Evolutionary conservation across 176 grass and related monocot genomes (phyloP).

Genomic region (Leersia perrieri): DNA sequence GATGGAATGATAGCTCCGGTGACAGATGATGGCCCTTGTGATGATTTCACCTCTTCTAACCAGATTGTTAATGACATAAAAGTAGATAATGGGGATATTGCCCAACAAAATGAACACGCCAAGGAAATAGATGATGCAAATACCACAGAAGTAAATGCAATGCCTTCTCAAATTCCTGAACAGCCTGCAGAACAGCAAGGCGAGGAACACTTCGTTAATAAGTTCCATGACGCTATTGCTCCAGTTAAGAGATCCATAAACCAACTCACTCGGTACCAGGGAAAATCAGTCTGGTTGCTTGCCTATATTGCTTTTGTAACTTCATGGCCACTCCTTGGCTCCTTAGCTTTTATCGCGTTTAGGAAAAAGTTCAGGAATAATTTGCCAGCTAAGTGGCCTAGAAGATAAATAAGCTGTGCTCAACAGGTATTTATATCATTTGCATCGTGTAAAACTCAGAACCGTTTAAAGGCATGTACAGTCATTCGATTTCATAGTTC

Average conservation of each 20-base stretch:
- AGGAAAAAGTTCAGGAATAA: slow-evolving; percentile 59
- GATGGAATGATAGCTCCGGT: slow-evolving; percentile 76
- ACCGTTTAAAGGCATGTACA: not conserved
- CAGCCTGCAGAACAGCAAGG: slow-evolving; percentile 19
- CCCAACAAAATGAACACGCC: slow-evolving; percentile 19
- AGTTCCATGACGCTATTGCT: slow-evolving; percentile 46
- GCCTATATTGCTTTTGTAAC: slow-evolving; percentile 78
- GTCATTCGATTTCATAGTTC: not conserved
- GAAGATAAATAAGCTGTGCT: not conserved
- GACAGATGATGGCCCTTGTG: slow-evolving; percentile 32
- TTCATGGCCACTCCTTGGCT: slow-evolving; percentile 80
- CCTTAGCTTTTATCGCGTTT: slow-evolving; percentile 59
- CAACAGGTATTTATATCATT: not conserved
- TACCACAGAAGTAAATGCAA: not conserved
- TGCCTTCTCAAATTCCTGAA: slow-evolving; percentile 15
- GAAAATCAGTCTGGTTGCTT: slow-evolving; percentile 78
- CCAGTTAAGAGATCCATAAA: slow-evolving; percentile 76
- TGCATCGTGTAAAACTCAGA: not conserved
- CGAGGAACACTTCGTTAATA: slow-evolving; percentile 15
- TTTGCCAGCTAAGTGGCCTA: slow-evolving; percentile 17
- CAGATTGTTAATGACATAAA: slow-evolving; percentile 35
- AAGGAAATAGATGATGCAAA: not conserved
- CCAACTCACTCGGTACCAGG: slow-evolving; percentile 48
- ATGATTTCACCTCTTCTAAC: not conserved
- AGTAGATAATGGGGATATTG: not conserved